Conservation (phyloP, 352 stramenopile genomes). For the Phytophthora cryptogea region DNA sequence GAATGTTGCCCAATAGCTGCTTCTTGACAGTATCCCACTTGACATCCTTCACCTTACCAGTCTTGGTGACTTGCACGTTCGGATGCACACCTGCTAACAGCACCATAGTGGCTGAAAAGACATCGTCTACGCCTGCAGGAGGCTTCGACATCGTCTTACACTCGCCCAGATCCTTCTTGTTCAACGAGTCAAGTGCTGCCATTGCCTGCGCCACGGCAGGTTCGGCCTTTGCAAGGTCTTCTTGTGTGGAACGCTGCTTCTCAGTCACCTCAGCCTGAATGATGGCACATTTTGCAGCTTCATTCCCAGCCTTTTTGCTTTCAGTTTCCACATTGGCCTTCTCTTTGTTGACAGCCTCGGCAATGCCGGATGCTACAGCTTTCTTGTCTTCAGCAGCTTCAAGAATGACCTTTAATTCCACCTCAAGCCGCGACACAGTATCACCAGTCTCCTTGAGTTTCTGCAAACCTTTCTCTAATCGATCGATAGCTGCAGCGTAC, state of each 20-base stretch:
- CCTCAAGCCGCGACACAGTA: conserved; percentile 92
- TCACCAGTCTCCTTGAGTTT: conserved; percentile 95
- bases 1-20: conserved; percentile 94
- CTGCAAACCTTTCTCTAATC: conserved; percentile 91
- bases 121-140: conserved; percentile 93
- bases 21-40: conserved; percentile 96
- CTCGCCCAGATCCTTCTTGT: conserved; percentile 96
- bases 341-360: conserved; percentile 95
- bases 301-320: conserved; percentile 92
- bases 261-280: conserved; percentile 94
- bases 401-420: conserved; percentile 95
- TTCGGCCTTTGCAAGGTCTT: conserved; percentile 95
- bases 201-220: conserved; percentile 95
- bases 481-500: conserved; percentile 89
- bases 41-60: conserved; percentile 95
- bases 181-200: conserved; percentile 94
- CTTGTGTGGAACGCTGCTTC: conserved; percentile 88
- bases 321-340: conserved; percentile 96
- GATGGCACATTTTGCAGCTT: conserved; percentile 93
- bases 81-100: conserved; percentile 94
- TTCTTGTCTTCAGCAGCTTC: conserved; percentile 97
- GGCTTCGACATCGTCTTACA: conserved; percentile 97
- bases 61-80: conserved; percentile 93
- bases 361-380: conserved; percentile 92
- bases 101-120: conserved; percentile 94